Evolutionary conservation across 192 early-diverging fungal species (phyloP), one percentile per base, ranked within the genome.

Genomic region (Irineochytrium annulatum): DNA sequence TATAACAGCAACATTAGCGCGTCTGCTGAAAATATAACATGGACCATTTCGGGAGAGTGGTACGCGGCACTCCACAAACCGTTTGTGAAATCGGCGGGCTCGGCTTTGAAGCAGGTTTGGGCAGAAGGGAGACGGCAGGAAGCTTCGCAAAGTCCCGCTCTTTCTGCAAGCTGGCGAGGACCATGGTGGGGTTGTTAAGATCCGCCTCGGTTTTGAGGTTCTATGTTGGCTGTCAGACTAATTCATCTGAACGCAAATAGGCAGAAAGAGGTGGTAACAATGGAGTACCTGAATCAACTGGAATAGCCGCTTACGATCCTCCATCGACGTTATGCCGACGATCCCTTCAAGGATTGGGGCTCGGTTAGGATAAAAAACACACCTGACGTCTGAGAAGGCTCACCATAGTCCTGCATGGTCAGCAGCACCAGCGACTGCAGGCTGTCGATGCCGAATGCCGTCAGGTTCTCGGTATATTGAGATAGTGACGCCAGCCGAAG

Each of bases 361-460:
- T 34, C 28, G 34, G n/a, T 44, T n/a, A 43, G 13, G 33, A 13
- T 37, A 14, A 63, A 54, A 77, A 58, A 44, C 77, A 57, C 54
- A 44, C 77, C 29, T 82, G 11, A 20, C 46, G 6, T 22, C 6
- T 8, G 8, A 24, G 26, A 8, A 22, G 46, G 26, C 46, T 41
- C 37, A n/a, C 59, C 30, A 69, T 74, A 57, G 74, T 74, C 87
- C 58, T 89, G 88, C 87, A 92, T 90, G n/a, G 85, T 87, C 52
- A 92, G 73, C 77, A 87, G 71, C 60, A 67, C 48, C 24, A 91
- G 71, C 31, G 78, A 70, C 37, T 91, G 86, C 5, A 91, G 61
- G 20, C 63, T 65, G 49, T 67, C 67, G 19, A 82, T 69, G 1
- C 79, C 79, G 34, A 72, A 77, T 1, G 65, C 60, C 20, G 74